Evolutionary conservation across 768 basidiomycete species (phyloP).

Genomic region (Boletus subcaerulescens): DNA sequence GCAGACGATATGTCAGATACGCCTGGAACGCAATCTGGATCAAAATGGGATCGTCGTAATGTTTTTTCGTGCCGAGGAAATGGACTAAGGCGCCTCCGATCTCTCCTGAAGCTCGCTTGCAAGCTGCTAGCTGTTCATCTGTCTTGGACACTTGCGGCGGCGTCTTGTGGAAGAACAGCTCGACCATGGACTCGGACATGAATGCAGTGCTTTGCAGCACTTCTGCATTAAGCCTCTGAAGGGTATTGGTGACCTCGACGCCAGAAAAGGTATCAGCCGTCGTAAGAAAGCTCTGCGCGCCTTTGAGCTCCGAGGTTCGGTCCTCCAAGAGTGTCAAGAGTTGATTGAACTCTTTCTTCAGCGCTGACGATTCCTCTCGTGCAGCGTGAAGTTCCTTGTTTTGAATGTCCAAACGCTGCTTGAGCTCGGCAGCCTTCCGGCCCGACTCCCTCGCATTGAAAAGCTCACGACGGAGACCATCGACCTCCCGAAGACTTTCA

Average conservation of each 20-base stretch:
- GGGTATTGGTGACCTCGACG: conserved; percentile 42
- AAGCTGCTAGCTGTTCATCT: conserved; percentile 23
- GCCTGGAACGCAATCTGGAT: conserved; percentile 38
- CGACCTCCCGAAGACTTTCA: conserved; percentile 13
- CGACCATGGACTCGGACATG: conserved; percentile 47
- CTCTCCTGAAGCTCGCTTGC: conserved; percentile 17
- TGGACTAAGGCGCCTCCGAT: conserved; percentile 25
- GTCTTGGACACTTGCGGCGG: conserved; percentile 7
- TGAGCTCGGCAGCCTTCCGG: conserved; percentile 11
- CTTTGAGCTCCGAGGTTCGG: conserved; percentile 43
- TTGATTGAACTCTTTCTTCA: conserved; percentile 30
- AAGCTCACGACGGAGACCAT: conserved; percentile 18
- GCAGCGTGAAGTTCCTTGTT: conserved; percentile 19
- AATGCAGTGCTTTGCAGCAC: conserved; percentile 47
- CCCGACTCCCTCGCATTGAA: conserved; percentile 7
- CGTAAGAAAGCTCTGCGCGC: conserved; percentile 44
- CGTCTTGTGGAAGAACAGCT: conserved; percentile 33
- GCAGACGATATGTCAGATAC: conserved; percentile 23
- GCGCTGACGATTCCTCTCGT: conserved; percentile 27
- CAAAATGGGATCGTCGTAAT: conserved; percentile 34
- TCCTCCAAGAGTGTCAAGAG: conserved; percentile 33
- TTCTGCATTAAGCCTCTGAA: conserved; percentile 46
- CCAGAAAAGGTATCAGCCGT: conserved; percentile 43
- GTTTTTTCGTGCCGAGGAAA: conserved; percentile 28
- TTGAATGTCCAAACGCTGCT: conserved; percentile 19